These are phyloP conservation scores for Colletotrichum godetiae DNA, from an alignment of 2,329 filamentous ascomycete species.

Conservation along the genomic window DNA sequence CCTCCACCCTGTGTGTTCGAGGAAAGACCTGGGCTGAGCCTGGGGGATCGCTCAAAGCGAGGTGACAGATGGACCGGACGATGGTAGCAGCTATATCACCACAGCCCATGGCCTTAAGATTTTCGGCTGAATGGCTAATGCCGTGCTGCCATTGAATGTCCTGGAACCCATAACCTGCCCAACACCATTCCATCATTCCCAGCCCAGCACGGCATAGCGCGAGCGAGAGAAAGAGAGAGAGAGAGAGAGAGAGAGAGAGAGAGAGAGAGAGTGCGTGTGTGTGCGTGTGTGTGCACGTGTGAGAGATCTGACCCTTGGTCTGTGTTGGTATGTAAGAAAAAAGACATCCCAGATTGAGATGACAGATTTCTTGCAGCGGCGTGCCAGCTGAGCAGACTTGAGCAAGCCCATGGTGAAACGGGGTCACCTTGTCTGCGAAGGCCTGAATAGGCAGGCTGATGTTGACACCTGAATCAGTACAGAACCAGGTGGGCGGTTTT, in stretches of 20 bases:
- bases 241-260: too few relatives aligned
- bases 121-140: slow-evolving; percentile 64
- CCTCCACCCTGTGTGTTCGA: slow-evolving; percentile 31
- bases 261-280: too few relatives aligned
- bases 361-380: slow-evolving; percentile 18
- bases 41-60: slow-evolving; percentile 42
- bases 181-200: neutral
- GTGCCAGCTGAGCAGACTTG: slow-evolving; percentile 22
- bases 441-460: slow-evolving; percentile 21
- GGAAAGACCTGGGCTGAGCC: slow-evolving; percentile 20
- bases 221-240: too few relatives aligned
- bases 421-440: slow-evolving; percentile 34
- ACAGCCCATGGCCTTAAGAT: slow-evolving; percentile 50
- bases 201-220: slow-evolving; percentile 29
- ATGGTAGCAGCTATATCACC: slow-evolving; percentile 46
- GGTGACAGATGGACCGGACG: slow-evolving; percentile 45
- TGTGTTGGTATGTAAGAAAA: slow-evolving; percentile 38
- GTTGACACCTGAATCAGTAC: slow-evolving; percentile 29
- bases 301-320: slow-evolving; percentile 36
- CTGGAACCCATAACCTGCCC: slow-evolving; percentile 47
- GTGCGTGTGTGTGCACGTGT: too few relatives aligned
- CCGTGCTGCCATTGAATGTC: slow-evolving; percentile 50
- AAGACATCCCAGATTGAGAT: slow-evolving; percentile 35
- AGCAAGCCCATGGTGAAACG: slow-evolving; percentile 39
- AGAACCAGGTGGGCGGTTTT: slow-evolving; percentile 25